phyloP scores from a whole-genome alignment of 257 asterid species.

The Jacaranda copaia region DNA sequence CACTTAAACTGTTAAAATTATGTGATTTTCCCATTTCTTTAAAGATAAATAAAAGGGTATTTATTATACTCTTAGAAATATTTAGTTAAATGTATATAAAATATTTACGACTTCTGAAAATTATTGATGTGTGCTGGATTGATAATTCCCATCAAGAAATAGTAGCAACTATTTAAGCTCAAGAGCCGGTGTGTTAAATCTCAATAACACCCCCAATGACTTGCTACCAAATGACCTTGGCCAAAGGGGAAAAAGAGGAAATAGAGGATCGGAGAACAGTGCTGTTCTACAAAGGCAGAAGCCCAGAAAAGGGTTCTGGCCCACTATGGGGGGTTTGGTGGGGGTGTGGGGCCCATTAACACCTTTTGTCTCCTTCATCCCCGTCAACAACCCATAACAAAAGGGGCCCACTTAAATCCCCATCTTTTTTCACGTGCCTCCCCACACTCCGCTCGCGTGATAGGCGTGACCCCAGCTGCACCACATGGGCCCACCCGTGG shows the following conservation, averaged over 20 bases:
- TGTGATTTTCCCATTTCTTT: too few relatives aligned
- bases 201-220: background rate
- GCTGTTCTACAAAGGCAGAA: background rate
- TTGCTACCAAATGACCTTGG: background rate
- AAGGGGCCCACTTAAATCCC: background rate
- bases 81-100: too few relatives aligned
- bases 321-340: background rate
- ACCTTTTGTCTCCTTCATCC: slow-evolving; percentile 18
- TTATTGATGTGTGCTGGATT: too few relatives aligned
- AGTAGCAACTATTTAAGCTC: too few relatives aligned
- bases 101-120: too few relatives aligned
- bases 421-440: slow-evolving; percentile 13
- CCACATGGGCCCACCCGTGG: slow-evolving; percentile 3
- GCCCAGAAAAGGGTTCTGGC: background rate
- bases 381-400: background rate
- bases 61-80: too few relatives aligned
- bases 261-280: background rate
- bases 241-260: background rate
- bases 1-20: too few relatives aligned
- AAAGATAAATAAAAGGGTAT: too few relatives aligned
- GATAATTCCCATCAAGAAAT: too few relatives aligned
- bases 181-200: too few relatives aligned
- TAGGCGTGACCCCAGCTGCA: slow-evolving; percentile 15
- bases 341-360: background rate
- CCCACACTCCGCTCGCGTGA: slow-evolving; percentile 6